Conservation (phyloP, 2,329 filamentous ascomycete species). For the Aspergillus sp. region DNA sequence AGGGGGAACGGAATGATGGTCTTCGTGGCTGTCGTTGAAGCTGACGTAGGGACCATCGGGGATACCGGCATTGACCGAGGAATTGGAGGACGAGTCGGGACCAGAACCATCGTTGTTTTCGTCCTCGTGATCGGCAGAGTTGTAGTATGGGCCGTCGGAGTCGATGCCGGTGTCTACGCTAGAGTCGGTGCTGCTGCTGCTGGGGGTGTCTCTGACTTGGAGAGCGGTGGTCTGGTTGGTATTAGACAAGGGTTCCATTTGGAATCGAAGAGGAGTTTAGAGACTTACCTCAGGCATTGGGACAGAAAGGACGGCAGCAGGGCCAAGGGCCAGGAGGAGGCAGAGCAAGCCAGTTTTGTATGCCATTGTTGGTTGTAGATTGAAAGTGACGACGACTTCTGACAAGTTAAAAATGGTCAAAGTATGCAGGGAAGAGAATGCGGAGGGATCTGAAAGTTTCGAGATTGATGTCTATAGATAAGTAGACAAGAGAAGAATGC, state of each 20-base stretch:
- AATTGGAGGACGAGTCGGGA: too few species aligned
- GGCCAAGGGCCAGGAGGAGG: slow-evolving; percentile 22
- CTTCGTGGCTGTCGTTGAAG: slow-evolving; percentile 11
- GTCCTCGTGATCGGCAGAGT: not conserved
- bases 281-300: slow-evolving; percentile 17
- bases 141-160: slow-evolving; percentile 11
- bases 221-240: not conserved
- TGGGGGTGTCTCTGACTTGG: not conserved
- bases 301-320: slow-evolving; percentile 21
- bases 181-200: slow-evolving; percentile 5
- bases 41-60: slow-evolving; percentile 20
- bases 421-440: too few species aligned
- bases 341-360: slow-evolving; percentile 14
- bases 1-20: slow-evolving; percentile 4
- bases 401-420: too few species aligned
- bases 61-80: slow-evolving; percentile 6
- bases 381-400: not conserved
- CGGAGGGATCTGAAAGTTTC: too few species aligned
- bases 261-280: not conserved
- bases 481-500: not conserved
- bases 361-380: not conserved
- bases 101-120: not conserved
- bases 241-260: slow-evolving; percentile 1
- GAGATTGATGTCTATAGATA: not conserved
- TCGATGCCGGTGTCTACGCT: slow-evolving; percentile 9